These are phyloP conservation scores for Barnettozyma salicaria DNA, from an alignment of 805 yeast genomes.

Conservation along the genomic window DNA sequence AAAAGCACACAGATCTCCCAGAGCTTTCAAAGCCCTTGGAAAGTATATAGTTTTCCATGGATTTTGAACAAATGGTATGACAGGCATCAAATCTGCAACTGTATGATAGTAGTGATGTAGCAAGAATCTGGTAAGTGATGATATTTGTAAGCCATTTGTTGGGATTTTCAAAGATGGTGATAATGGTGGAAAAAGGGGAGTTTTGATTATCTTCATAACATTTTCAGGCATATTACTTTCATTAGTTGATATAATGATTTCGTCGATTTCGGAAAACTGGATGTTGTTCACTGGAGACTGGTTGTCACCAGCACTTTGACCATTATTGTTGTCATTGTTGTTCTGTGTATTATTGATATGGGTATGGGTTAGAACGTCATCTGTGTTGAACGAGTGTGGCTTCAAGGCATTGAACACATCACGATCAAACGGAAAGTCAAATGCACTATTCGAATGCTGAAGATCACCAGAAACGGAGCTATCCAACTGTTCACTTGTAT, in stretches of 20 bases:
- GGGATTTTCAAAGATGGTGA: slow-evolving; percentile 38
- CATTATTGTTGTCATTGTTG: not conserved
- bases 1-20: slow-evolving; percentile 71
- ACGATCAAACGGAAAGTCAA: slow-evolving; percentile 20
- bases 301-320: not conserved
- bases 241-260: slow-evolving; percentile 18
- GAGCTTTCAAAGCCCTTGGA: slow-evolving; percentile 74
- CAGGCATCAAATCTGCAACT: slow-evolving; percentile 77
- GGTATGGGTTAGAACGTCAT: not conserved
- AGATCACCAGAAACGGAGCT: too few species aligned
- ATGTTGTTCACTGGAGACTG: not conserved
- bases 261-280: slow-evolving; percentile 6
- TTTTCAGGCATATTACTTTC: slow-evolving; percentile 43
- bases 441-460: slow-evolving; percentile 5
- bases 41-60: slow-evolving; percentile 88
- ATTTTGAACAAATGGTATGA: slow-evolving; percentile 62
- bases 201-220: slow-evolving; percentile 38
- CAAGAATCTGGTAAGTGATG: slow-evolving; percentile 66
- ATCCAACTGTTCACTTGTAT: too few species aligned
- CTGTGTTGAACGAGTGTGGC: slow-evolving; percentile 13
- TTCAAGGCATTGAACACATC: slow-evolving; percentile 25
- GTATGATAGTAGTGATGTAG: slow-evolving; percentile 65
- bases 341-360: not conserved
- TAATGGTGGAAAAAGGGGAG: slow-evolving; percentile 29
- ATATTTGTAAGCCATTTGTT: slow-evolving; percentile 53